Evolutionary conservation across 768 basidiomycete genomes (phyloP).

Genomic region (Lyophyllum decastes): DNA sequence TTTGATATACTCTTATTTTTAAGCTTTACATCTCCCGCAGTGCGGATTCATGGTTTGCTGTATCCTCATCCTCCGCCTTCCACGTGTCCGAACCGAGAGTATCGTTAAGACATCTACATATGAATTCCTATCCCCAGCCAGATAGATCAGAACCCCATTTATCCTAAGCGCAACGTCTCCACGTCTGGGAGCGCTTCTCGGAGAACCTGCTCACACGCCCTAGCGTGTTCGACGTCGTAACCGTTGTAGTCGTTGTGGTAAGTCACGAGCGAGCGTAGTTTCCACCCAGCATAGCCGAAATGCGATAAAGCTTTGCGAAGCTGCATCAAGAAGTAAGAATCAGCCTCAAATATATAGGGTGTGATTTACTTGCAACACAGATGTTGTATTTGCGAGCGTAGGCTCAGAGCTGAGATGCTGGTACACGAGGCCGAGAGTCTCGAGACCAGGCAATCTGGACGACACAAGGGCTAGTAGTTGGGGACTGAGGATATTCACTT

Average conservation of each 20-base stretch:
- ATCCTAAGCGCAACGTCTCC: not conserved
- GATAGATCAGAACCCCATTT: no score
- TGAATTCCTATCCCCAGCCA: no score
- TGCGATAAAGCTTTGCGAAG: not conserved
- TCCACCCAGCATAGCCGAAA: not conserved
- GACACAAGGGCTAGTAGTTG: slow-evolving; percentile 8
- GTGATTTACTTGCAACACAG: not conserved
- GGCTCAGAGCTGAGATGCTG: not conserved
- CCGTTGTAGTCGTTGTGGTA: no score
- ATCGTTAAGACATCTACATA: no score
- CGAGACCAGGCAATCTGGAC: slow-evolving; percentile 5
- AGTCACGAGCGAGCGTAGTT: not conserved
- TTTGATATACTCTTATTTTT: no score
- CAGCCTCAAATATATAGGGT: not conserved
- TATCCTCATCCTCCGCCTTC: no score
- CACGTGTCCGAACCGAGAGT: no score
- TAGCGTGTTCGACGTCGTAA: not conserved
- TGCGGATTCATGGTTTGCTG: no score
- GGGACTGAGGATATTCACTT: slow-evolving; percentile 4
- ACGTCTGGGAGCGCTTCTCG: not conserved
- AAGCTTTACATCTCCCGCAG: no score
- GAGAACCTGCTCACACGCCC: not conserved
- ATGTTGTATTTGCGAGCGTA: not conserved
- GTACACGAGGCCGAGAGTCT: slow-evolving; percentile 2
- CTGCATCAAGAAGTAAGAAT: not conserved